Conservation (phyloP, 176 grass and related monocot species). For the Oryza longistaminata region DNA sequence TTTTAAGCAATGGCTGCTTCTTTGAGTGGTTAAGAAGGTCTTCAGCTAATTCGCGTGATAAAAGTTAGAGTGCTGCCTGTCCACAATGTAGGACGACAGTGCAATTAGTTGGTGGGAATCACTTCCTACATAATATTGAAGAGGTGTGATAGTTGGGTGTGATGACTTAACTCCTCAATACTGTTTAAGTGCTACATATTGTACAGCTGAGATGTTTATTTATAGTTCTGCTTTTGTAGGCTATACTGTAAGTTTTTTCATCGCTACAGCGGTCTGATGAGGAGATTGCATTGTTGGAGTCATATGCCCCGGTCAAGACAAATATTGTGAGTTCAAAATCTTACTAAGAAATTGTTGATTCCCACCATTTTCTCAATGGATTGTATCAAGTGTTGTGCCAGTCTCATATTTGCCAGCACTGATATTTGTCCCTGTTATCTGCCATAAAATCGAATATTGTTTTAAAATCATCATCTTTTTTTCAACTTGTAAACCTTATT, state of each 20-base stretch:
- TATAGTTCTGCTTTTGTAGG: constrained; percentile 53
- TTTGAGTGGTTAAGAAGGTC: constrained; percentile 95
- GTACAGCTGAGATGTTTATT: constrained; percentile 26
- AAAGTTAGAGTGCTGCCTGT: constrained; percentile 59
- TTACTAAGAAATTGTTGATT: constrained; percentile 4
- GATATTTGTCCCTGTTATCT: not conserved
- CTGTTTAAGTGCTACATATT: not conserved
- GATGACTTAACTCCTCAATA: constrained; percentile 15
- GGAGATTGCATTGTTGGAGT: constrained; percentile 82
- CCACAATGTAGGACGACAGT: constrained; percentile 83
- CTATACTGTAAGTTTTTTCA: constrained; percentile 76
- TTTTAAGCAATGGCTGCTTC: constrained; percentile 92
- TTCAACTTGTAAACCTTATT: not conserved
- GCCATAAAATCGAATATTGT: not conserved
- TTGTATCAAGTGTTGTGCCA: not conserved
- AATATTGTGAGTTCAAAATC: constrained; percentile 68
- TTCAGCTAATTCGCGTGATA: constrained; percentile 56
- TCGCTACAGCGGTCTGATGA: constrained; percentile 77
- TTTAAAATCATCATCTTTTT: not conserved
- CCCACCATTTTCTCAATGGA: constrained; percentile 14
- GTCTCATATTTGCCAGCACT: not conserved
- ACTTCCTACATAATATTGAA: constrained; percentile 95
- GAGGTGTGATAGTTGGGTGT: constrained; percentile 46
- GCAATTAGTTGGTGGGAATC: constrained; percentile 95
- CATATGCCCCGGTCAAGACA: constrained; percentile 81